These are phyloP conservation scores for Amanita molliuscula DNA, from an alignment of 768 basidiomycete species.

Conservation along the genomic window DNA sequence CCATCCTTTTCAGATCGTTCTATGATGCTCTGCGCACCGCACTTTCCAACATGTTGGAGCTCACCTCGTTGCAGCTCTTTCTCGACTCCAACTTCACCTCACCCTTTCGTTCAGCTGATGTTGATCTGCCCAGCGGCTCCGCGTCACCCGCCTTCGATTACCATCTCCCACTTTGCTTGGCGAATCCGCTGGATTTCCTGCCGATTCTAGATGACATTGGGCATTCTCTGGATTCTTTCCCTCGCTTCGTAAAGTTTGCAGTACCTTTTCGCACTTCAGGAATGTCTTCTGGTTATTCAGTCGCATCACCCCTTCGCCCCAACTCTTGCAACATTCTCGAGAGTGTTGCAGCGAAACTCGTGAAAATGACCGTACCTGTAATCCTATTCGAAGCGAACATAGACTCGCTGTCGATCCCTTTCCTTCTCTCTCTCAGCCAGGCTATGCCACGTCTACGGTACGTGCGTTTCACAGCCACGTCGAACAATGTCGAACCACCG, in stretches of 20 bases:
- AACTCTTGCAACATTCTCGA: conserved; percentile 50
- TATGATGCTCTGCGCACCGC: conserved; percentile 41
- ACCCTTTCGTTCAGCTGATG: conserved; percentile 29
- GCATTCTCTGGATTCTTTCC: conserved; percentile 27
- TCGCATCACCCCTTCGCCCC: conserved; percentile 47
- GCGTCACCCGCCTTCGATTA: conserved; percentile 53
- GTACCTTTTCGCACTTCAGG: conserved; percentile 49
- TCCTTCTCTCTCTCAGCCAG: conserved; percentile 44
- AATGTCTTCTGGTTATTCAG: conserved; percentile 57
- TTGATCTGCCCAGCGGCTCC: conserved; percentile 41
- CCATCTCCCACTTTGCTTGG: conserved; percentile 49
- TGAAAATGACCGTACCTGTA: conserved; percentile 38
- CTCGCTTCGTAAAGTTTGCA: conserved; percentile 44
- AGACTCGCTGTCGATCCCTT: conserved; percentile 42
- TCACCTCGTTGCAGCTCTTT: conserved; percentile 45
- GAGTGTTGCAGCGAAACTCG: conserved; percentile 41
- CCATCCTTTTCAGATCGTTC: conserved; percentile 33
- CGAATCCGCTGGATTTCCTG: conserved; percentile 47
- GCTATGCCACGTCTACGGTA: conserved; percentile 53
- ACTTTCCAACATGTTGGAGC: conserved; percentile 49
- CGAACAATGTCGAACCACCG: conserved; percentile 37
- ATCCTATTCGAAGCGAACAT: conserved; percentile 51
- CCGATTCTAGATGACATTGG: conserved; percentile 20
- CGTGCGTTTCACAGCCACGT: conserved; percentile 56
- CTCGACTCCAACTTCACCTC: conserved; percentile 44